Evolutionary conservation across 2,329 filamentous ascomycete genomes (phyloP), one percentile per base, ranked within the genome.

Genomic region (Diaporthe sp.): DNA sequence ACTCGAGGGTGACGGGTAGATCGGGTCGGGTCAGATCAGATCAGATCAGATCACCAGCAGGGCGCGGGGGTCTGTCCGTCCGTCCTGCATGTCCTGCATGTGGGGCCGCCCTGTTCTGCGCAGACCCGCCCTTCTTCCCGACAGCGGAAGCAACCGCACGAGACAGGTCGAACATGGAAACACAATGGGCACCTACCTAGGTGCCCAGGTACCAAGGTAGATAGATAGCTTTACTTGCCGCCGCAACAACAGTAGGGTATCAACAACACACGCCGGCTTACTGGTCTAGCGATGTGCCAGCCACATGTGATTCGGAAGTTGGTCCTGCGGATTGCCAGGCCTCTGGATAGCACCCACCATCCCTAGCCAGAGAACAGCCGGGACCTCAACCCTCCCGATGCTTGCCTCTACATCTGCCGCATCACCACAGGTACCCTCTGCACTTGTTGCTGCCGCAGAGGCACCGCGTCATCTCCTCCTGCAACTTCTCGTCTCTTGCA

Each of bases 371-470:
- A n/a, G 1, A 58, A 37, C 13, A 19, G 22, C 12, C 22, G 55
- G 22, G 22, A 4, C 55, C 55, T 39, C 56, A 39, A 35, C 56
- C 25, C 13, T 39, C n/a, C 13, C n/a, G 37, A n/a, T 27, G 37
- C 37, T 25, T 37, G 35, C 56, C 35, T 59, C 3, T 39, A 32
- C 35, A 70, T 10, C 68, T 32, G 27, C 19, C 27, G 17, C 30
- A 17, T 81, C 73, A 92, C 93, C 93, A 96, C 53, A 96, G 80
- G 80, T 87, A 94, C 1, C 91, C 91, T 53, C 94, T 86, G 79
- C 94, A 96, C 25, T 91, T 92, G 47, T 84, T 79, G 59, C 91
- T 89, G 1, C 91, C 89, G 78, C 94, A 96, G 10, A 91, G 80
- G 78, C 90, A 92, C 72, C 76, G 82, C 7, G 87, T 88, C 90